phyloP scores from a whole-genome alignment of 768 basidiomycete genomes.

The Auricularia heimuer region DNA sequence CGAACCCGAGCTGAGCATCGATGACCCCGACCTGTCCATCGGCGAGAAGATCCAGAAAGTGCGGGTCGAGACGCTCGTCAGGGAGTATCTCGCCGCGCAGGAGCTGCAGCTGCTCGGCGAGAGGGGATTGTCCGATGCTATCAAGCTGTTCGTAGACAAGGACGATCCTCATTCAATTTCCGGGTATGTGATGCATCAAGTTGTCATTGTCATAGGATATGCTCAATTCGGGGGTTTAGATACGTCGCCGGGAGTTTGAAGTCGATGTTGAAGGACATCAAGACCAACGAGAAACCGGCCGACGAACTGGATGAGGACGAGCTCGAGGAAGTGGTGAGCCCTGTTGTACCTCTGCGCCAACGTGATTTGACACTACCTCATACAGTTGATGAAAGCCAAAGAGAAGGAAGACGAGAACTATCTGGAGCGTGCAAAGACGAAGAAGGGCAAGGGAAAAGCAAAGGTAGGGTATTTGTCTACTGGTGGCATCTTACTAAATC shows the following conservation, averaged over 20 bases:
- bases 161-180: slow-evolving; percentile 91
- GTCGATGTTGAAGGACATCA: slow-evolving; percentile 55
- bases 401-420: slow-evolving; percentile 42
- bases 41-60: slow-evolving; percentile 74
- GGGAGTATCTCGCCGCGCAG: slow-evolving; percentile 86
- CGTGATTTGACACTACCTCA: neutral
- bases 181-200: slow-evolving; percentile 40
- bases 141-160: slow-evolving; percentile 94
- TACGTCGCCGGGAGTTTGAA: slow-evolving; percentile 57
- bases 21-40: slow-evolving; percentile 51
- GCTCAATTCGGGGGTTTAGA: slow-evolving; percentile 25
- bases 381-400: slow-evolving; percentile 51
- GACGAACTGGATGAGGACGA: slow-evolving; percentile 69
- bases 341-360: neutral
- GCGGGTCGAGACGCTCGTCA: slow-evolving; percentile 79
- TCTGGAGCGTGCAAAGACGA: slow-evolving; percentile 30
- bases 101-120: slow-evolving; percentile 87
- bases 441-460: slow-evolving; percentile 39
- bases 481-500: neutral
- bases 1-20: slow-evolving; percentile 71
- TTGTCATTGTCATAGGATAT: neutral
- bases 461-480: neutral
- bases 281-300: slow-evolving; percentile 50
- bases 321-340: slow-evolving; percentile 58
- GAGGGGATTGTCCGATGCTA: slow-evolving; percentile 85